Conservation (phyloP, 371 early-diverging fungal genomes). For the Entomophthora muscae region DNA sequence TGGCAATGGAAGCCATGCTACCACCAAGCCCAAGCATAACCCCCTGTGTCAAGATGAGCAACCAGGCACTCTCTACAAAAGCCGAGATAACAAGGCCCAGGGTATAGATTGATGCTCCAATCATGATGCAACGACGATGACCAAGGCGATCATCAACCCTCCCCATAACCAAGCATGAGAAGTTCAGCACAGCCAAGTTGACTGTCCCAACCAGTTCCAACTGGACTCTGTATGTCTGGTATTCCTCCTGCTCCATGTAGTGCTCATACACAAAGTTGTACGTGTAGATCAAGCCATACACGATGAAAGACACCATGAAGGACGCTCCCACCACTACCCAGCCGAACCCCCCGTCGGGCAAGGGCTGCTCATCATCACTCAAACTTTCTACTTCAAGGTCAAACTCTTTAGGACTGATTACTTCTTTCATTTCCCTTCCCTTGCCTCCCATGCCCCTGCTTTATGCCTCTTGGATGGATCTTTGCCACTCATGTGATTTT, state of each 20-base stretch:
- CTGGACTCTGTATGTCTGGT: neutral
- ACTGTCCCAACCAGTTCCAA: neutral
- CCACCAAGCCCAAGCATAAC: slow-evolving; percentile 27
- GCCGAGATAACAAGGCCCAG: neutral
- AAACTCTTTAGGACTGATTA: no score
- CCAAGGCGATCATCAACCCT: neutral
- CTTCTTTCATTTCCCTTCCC: no score
- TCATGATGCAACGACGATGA: neutral
- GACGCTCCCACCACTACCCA: slow-evolving; percentile 23
- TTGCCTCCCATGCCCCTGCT: no score
- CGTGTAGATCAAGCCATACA: slow-evolving; percentile 22
- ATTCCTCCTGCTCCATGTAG: slow-evolving; percentile 11
- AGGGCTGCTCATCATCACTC: neutral
- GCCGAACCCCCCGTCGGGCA: slow-evolving; percentile 14
- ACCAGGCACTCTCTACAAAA: slow-evolving; percentile 19
- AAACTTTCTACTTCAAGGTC: neutral
- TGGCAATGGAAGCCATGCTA: slow-evolving; percentile 34
- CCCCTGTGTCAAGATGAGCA: slow-evolving; percentile 31
- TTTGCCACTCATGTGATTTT: no score
- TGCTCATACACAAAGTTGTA: slow-evolving; percentile 23
- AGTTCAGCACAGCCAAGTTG: neutral
- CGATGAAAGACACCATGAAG: slow-evolving; percentile 21
- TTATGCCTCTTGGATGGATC: no score
- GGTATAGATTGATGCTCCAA: neutral
- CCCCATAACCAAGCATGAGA: neutral